A percentile compares a stretch with the other conserved stretches of the same genome.
phyloP scores from a whole-genome alignment of 495 filamentous ascomycete genomes.

The Rhypophila decipiens region DNA sequence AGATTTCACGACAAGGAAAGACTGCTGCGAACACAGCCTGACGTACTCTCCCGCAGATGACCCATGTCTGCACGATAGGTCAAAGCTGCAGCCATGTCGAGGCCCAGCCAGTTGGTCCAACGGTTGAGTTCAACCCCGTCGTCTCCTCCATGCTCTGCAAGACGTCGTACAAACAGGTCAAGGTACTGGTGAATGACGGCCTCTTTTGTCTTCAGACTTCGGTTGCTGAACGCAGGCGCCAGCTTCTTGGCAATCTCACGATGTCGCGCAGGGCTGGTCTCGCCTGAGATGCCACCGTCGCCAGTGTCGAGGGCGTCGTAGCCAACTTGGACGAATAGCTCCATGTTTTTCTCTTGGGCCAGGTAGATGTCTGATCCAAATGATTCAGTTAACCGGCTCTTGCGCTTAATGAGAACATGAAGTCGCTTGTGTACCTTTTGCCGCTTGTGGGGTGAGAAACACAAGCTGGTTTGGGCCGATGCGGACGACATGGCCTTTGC shows the following conservation, averaged over 20 bases:
- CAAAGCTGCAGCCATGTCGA: not conserved
- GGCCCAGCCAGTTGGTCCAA: not conserved
- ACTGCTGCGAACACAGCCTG: too few species aligned
- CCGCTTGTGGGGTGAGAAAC: not conserved
- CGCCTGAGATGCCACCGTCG: not conserved
- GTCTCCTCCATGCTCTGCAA: not conserved
- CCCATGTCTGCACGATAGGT: not conserved
- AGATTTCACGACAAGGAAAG: too few species aligned
- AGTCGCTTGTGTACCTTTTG: not conserved
- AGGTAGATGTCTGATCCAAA: not conserved
- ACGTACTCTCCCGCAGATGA: not conserved
- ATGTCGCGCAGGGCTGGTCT: not conserved
- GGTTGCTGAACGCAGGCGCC: not conserved
- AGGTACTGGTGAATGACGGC: not conserved
- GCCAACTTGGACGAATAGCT: not conserved
- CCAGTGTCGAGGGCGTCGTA: not conserved
- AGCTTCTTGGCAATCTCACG: not conserved
- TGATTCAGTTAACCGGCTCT: not conserved
- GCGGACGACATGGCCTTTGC: not conserved
- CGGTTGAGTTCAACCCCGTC: not conserved
- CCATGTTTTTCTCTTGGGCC: not conserved
- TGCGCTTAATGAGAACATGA: too few species aligned
- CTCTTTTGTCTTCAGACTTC: not conserved
- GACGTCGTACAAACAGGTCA: not conserved
- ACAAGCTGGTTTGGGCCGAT: not conserved